These are phyloP conservation scores for Salicornia ramosissima DNA, from an alignment of 148 eudicot species.

Conservation along the genomic window DNA sequence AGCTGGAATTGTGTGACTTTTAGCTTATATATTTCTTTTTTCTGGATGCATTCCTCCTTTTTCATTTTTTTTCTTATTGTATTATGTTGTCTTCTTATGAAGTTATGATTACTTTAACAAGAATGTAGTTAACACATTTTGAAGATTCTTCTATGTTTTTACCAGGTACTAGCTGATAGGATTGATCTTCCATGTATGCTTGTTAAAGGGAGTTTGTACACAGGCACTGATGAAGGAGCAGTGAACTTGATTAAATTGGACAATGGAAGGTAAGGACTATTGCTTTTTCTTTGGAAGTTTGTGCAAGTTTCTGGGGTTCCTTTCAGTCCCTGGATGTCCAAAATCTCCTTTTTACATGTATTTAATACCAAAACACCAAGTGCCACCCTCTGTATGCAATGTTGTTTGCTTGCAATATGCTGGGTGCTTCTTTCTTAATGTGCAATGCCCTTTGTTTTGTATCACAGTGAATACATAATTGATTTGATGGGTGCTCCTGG, in stretches of 20 bases:
- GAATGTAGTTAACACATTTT: background rate
- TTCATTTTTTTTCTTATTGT: background rate
- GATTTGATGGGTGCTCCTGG: constrained; percentile 99
- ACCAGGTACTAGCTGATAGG: constrained; percentile 86
- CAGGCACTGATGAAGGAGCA: constrained; percentile 99
- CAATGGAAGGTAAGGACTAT: constrained; percentile 66
- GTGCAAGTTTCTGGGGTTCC: background rate
- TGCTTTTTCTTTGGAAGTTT: constrained; percentile 12
- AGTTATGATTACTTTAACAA: background rate
- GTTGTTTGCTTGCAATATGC: constrained; percentile 4
- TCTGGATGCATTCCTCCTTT: background rate
- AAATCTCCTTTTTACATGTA: background rate
- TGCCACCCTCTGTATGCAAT: background rate
- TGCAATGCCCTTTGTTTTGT: constrained; percentile 13
- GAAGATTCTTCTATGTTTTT: constrained; percentile 12
- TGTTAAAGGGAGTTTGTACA: constrained; percentile 95
- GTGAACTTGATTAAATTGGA: constrained; percentile 83
- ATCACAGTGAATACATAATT: constrained; percentile 82
- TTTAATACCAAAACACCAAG: constrained; percentile 2
- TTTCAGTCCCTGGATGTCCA: background rate
- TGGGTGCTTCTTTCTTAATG: constrained; percentile 6
- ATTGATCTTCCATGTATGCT: constrained; percentile 89
- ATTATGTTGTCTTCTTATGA: background rate
- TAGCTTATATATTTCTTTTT: background rate
- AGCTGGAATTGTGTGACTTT: background rate